Evolutionary conservation across 192 early-diverging fungal species (phyloP).

Genomic region (Coemansia sp.): DNA sequence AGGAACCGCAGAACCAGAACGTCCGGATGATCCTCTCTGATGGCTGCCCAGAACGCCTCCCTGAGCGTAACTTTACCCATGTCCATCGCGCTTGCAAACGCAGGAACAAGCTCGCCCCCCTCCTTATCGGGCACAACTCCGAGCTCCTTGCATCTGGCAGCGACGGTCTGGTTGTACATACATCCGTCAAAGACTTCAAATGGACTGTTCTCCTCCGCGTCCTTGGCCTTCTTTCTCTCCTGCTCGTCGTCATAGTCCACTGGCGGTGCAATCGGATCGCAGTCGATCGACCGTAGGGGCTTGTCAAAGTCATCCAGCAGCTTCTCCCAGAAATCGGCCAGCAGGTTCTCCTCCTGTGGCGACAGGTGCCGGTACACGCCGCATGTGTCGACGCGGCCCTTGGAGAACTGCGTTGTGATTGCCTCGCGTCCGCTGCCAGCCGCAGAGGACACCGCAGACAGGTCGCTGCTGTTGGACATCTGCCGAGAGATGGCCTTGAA

Average conservation of each 20-base stretch:
- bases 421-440: conserved; percentile 34
- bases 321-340: conserved; percentile 49
- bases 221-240: conserved; percentile 36
- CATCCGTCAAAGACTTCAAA: conserved; percentile 51
- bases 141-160: conserved; percentile 31
- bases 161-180: conserved; percentile 50
- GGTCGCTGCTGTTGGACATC: conserved; percentile 11
- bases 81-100: conserved; percentile 27
- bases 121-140: conserved; percentile 20
- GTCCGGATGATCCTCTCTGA: conserved; percentile 71
- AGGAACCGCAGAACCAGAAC: conserved; percentile 73
- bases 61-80: conserved; percentile 42
- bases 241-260: conserved; percentile 38
- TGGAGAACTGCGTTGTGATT: conserved; percentile 48
- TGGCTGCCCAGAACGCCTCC: conserved; percentile 62
- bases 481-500: conserved; percentile 51
- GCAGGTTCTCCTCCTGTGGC: conserved; percentile 40
- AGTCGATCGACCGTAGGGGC: conserved; percentile 27
- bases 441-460: not conserved
- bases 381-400: conserved; percentile 41
- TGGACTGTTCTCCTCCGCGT: conserved; percentile 28
- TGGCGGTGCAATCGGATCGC: conserved; percentile 38
- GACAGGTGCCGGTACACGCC: conserved; percentile 36
- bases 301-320: conserved; percentile 51
- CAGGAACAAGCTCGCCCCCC: conserved; percentile 30